phyloP scores from a whole-genome alignment of 306 rosid species.

The Cicer cuneatum region DNA sequence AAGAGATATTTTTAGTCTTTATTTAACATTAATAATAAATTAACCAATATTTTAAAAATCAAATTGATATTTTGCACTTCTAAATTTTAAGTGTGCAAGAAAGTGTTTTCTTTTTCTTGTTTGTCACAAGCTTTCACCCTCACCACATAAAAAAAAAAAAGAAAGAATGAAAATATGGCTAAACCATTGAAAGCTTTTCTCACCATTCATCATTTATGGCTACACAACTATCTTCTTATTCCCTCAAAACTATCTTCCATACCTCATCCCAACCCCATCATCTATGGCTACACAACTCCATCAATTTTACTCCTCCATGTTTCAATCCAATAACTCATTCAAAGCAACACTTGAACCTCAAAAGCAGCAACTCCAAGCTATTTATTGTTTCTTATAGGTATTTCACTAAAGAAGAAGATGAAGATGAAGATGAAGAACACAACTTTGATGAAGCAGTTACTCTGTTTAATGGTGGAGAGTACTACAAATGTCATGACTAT shows the following conservation, averaged over 20 bases:
- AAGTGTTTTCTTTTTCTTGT: constrained; percentile 24
- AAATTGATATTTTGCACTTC: too few species aligned
- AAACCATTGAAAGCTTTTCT: constrained; percentile 9
- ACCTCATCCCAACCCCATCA: constrained; percentile 38
- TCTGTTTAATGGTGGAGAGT: constrained; percentile 68
- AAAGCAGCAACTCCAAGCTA: constrained; percentile 32
- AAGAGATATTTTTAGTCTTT: too few species aligned
- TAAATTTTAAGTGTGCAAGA: constrained; percentile 31
- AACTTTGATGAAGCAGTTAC: constrained; percentile 73
- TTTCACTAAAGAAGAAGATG: constrained; percentile 44
- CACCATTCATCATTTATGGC: constrained; percentile 55
- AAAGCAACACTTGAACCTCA: constrained; percentile 36
- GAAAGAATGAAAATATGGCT: constrained; percentile 40
- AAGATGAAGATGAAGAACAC: constrained; percentile 40
- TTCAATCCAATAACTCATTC: constrained; percentile 35
- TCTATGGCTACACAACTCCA: constrained; percentile 39
- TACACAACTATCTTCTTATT: constrained; percentile 32
- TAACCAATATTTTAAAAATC: too few species aligned
- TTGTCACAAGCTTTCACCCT: constrained; percentile 36
- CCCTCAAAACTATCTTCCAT: constrained; percentile 39
- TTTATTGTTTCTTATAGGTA: constrained; percentile 43
- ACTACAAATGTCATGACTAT: constrained; percentile 84
- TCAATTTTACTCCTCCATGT: constrained; percentile 32
- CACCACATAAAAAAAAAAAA: constrained; percentile 50
- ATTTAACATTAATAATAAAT: too few species aligned